Evolutionary conservation across 176 grass and related monocot genomes (phyloP).

Genomic region (Zoysia pacifica): DNA sequence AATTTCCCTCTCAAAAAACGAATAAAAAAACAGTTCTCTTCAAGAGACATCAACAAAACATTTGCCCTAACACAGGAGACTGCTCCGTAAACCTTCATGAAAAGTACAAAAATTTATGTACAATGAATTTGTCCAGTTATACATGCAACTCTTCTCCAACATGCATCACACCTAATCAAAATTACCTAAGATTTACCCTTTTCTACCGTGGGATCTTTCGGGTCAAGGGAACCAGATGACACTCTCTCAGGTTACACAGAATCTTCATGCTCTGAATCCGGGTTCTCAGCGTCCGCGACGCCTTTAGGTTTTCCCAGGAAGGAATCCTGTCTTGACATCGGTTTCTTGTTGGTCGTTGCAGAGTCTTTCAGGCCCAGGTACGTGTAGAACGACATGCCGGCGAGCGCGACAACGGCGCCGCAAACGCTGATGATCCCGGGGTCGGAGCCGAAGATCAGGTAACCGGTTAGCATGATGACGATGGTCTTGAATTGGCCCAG

Average conservation of each 20-base stretch:
- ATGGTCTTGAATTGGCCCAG: constrained; percentile 92
- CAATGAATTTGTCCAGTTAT: constrained; percentile 25
- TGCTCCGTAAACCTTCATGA: constrained; percentile 8
- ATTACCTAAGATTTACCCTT: constrained; percentile 1
- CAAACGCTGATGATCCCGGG: constrained; percentile 73
- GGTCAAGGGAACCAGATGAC: not conserved
- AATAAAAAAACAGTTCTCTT: not conserved
- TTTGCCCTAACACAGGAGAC: not conserved
- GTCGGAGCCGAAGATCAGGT: constrained; percentile 77
- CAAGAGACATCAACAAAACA: not conserved
- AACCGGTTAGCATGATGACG: constrained; percentile 81
- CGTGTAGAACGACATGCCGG: constrained; percentile 90
- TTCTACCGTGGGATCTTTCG: not conserved
- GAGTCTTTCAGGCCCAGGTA: constrained; percentile 62
- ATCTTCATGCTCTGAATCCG: constrained; percentile 52
- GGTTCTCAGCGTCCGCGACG: constrained; percentile 20
- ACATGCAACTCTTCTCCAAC: constrained; percentile 24
- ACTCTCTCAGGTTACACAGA: constrained; percentile 40
- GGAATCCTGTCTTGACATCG: constrained; percentile 37
- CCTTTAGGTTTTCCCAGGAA: constrained; percentile 49
- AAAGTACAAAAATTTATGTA: constrained; percentile 32
- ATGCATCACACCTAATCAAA: constrained; percentile 39
- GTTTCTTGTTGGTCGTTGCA: constrained; percentile 33
- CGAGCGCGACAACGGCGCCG: constrained; percentile 69
- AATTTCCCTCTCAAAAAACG: too few species aligned